Percentiles rank a stretch among this genome's conserved stretches.
These are phyloP conservation scores for Calendula officinalis DNA, from an alignment of 129 eudicot species.

Conservation along the genomic window DNA sequence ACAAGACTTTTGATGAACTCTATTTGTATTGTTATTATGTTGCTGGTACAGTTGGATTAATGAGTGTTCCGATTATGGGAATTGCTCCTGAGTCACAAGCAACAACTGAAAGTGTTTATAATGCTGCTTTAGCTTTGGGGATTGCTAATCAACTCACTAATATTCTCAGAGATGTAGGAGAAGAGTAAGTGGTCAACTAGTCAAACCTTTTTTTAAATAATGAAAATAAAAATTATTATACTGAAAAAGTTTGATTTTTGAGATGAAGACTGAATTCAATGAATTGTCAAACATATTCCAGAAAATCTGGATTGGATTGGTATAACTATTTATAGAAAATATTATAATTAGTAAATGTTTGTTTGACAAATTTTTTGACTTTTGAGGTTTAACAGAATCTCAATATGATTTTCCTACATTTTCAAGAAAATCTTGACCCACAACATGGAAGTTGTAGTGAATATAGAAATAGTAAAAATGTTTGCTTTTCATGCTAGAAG, in stretches of 20 bases:
- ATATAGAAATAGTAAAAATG: too few species aligned
- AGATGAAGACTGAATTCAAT: too few species aligned
- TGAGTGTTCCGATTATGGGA: slow-evolving; percentile 99
- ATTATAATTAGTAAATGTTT: too few species aligned
- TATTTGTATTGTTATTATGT: slow-evolving; percentile 95
- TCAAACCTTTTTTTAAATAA: neutral
- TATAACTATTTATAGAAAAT: too few species aligned
- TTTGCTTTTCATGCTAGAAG: too few species aligned
- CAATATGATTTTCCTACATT: too few species aligned
- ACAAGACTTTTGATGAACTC: slow-evolving; percentile 87
- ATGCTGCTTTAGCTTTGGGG: slow-evolving; percentile 87
- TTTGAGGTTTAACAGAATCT: too few species aligned
- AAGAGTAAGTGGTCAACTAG: slow-evolving; percentile 65
- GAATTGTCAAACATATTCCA: too few species aligned
- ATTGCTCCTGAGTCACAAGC: slow-evolving; percentile 92
- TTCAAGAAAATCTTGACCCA: too few species aligned
- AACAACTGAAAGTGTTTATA: slow-evolving; percentile 86
- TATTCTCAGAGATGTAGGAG: slow-evolving; percentile 99
- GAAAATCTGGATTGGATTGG: too few species aligned
- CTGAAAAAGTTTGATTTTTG: neutral
- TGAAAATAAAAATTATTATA: neutral
- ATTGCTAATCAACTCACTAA: slow-evolving; percentile 95
- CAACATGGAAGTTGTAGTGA: too few species aligned
- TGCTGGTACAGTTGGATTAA: slow-evolving; percentile 97
- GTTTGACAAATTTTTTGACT: too few species aligned